Conservation (phyloP, 371 early-diverging fungal species). For the Mortierella sp. region DNA sequence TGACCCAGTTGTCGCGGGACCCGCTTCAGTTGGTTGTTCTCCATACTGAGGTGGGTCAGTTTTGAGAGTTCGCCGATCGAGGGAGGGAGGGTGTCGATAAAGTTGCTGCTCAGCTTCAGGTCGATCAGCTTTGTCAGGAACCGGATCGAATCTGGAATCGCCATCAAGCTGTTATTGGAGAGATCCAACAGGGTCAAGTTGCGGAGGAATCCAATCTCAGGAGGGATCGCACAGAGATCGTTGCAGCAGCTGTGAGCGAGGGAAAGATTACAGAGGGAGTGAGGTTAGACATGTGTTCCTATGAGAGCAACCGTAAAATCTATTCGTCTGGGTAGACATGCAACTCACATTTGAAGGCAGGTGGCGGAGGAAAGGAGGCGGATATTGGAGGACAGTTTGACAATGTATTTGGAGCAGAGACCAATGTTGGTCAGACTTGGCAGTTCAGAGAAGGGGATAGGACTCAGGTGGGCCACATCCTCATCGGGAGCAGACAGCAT, state of each 20-base stretch:
- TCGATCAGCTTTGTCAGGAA: constrained; percentile 75
- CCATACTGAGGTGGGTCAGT: constrained; percentile 68
- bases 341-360: constrained; percentile 37
- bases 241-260: constrained; percentile 57
- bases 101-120: constrained; percentile 75
- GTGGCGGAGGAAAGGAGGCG: constrained; percentile 42
- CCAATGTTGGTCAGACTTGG: constrained; percentile 48
- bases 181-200: constrained; percentile 76
- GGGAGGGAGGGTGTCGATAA: constrained; percentile 69
- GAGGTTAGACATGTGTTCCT: too few species aligned
- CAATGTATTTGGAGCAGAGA: constrained; percentile 39
- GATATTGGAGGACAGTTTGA: constrained; percentile 46
- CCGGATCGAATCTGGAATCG: constrained; percentile 80
- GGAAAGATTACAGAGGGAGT: not conserved
- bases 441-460: constrained; percentile 46
- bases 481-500: constrained; percentile 19
- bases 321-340: too few species aligned
- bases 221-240: constrained; percentile 62
- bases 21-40: constrained; percentile 63
- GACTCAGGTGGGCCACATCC: constrained; percentile 36
- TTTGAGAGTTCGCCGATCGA: constrained; percentile 70
- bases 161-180: constrained; percentile 73
- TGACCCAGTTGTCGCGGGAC: constrained; percentile 73
- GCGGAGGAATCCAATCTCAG: constrained; percentile 71
- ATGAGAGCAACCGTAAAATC: too few species aligned